Conservation (phyloP, 164 flowering plant species). For the Kingdonia uniflora region DNA sequence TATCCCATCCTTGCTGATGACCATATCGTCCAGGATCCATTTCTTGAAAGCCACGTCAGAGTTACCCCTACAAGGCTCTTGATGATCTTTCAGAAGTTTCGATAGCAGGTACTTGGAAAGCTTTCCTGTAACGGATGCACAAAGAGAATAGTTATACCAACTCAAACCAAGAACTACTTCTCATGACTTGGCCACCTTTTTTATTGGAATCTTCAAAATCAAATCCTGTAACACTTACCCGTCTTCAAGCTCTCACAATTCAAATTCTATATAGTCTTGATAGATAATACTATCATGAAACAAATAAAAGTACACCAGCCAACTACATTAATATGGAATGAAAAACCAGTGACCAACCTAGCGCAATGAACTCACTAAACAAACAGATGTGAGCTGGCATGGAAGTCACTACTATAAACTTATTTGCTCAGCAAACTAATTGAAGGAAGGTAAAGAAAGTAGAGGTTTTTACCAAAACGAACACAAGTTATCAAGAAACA, state of each 20-base stretch:
- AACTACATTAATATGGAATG: too few relatives aligned
- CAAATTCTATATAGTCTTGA: too few relatives aligned
- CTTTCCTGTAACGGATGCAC: slow-evolving; percentile 92
- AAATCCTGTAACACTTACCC: slow-evolving; percentile 30
- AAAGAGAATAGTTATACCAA: slow-evolving; percentile 65
- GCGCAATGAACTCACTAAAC: too few relatives aligned
- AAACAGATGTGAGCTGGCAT: too few relatives aligned
- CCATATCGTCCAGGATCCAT: slow-evolving; percentile 98
- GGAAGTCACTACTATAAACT: too few relatives aligned
- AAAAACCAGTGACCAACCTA: too few relatives aligned
- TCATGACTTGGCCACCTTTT: slow-evolving; percentile 45
- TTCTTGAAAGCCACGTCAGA: slow-evolving; percentile 22
- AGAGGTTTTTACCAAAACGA: too few relatives aligned
- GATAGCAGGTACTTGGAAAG: slow-evolving; percentile 40
- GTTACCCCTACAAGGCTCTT: slow-evolving; percentile 39
- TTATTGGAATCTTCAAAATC: slow-evolving; percentile 35
- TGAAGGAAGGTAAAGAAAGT: too few relatives aligned
- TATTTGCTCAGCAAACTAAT: too few relatives aligned
- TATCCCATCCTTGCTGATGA: slow-evolving; percentile 99
- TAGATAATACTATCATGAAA: slow-evolving; percentile 4
- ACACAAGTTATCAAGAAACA: too few relatives aligned
- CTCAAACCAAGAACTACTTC: slow-evolving; percentile 34
- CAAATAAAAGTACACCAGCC: too few relatives aligned
- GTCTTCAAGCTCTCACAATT: slow-evolving; percentile 21
- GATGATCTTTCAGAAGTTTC: slow-evolving; percentile 40